Evolutionary conservation across 2,329 filamentous ascomycete genomes (phyloP), one percentile per base, ranked within the genome.

Genomic region (Phoma sp.): DNA sequence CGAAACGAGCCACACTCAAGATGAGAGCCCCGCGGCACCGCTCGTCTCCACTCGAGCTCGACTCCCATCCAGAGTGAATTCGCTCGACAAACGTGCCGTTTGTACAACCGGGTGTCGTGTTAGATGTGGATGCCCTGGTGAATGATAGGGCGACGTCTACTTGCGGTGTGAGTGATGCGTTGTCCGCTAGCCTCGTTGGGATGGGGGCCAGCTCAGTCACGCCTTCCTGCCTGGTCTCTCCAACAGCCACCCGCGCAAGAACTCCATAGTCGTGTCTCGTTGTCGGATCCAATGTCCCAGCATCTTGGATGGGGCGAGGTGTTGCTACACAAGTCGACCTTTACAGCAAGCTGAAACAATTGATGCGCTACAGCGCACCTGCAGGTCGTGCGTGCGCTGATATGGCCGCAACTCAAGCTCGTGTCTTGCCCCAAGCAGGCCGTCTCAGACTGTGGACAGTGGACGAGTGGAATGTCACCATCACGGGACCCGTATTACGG

Each of bases 121-220:
- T 72, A 61, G 65, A 66, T 69, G 70, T 70, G 71, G 65, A 61
- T 60, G 62, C 67, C 59, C 62, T 42, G 40, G 12, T 33, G 33
- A 43, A 21, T 72, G 70, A 74, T 74, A 72, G 72, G 71, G 42
- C 59, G 20, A 37, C 42, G 23, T 43, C 47, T 62, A 55, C 57
- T 71, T 72, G 71, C 72, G 72, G 72, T 74, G 70, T 71, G 67
- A 61, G 53, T 65, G 68, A 72, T 74, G 72, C 70, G 72, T 69
- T 73, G 69, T 69, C 72, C 45, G 46, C 52, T 50, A 50, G 18
- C 7, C 47, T 17, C 1, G 9, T 57, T 21, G 15, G 60, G 65
- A 37, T 32, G 18, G 40, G 17, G 49, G 42, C 53, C 59, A 61
- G 50, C 57, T 50, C 58, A 60, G 65, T 73, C 68, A 73, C 67